Percentiles rank a stretch among this genome's conserved stretches.
Conservation (phyloP, 2,329 filamentous ascomycete genomes). For the Aureobasidium lini region DNA sequence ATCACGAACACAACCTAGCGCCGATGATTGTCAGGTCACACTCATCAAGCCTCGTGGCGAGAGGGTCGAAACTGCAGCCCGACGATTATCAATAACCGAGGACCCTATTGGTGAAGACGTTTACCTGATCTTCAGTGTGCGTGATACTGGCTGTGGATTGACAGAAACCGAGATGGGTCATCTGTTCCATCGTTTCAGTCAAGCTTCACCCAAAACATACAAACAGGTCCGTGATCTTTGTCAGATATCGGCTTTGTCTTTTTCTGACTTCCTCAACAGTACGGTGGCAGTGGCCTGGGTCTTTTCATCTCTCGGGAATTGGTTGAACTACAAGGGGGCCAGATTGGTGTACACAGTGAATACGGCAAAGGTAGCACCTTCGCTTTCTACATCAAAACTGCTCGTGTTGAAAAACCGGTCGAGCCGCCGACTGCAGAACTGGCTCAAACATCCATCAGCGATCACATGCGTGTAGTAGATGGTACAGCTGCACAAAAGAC, state of each 20-base stretch:
- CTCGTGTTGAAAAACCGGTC: not conserved
- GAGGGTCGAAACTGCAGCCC: conserved; percentile 14
- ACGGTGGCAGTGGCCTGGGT: conserved; percentile 61
- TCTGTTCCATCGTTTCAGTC: conserved; percentile 58
- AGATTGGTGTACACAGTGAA: conserved; percentile 55
- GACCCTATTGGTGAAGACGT: conserved; percentile 25
- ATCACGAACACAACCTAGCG: conserved; percentile 25
- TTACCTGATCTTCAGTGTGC: conserved; percentile 28
- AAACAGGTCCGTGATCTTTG: conserved; percentile 22
- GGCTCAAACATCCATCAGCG: not conserved
- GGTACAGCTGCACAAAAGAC: conserved; percentile 30
- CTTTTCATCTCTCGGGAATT: conserved; percentile 60
- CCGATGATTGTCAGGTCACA: conserved; percentile 24
- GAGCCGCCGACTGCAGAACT: not conserved
- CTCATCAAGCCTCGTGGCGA: conserved; percentile 22
- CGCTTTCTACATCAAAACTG: conserved; percentile 56
- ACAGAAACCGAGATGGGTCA: conserved; percentile 28
- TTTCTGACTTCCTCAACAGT: conserved; percentile 41
- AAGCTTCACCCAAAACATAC: conserved; percentile 9
- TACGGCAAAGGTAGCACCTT: conserved; percentile 57
- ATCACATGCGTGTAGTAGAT: conserved; percentile 16
- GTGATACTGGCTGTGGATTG: conserved; percentile 30
- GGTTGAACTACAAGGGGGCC: conserved; percentile 52
- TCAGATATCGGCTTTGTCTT: too few species aligned
- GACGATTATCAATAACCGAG: not conserved